Percentiles rank a stretch among this genome's conserved stretches.
phyloP scores from a whole-genome alignment of 345 rosid genomes.

The Gossypium mustelinum region DNA sequence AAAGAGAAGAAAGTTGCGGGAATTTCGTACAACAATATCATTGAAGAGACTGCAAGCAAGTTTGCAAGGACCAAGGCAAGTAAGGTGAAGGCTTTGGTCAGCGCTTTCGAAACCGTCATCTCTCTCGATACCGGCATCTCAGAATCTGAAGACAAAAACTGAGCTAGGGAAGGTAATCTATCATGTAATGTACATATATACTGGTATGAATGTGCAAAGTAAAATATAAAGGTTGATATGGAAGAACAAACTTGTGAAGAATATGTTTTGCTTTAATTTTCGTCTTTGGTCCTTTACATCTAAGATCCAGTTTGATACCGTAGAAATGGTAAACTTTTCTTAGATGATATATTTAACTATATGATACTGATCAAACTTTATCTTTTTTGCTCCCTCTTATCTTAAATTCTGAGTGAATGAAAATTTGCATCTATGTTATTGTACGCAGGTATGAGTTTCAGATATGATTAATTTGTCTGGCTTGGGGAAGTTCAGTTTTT shows the following conservation, averaged over 20 bases:
- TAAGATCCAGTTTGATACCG: not conserved
- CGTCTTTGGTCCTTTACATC: not conserved
- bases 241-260: not conserved
- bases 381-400: not conserved
- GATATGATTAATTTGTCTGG: not conserved
- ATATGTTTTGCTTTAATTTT: not conserved
- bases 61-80: slow-evolving; percentile 54
- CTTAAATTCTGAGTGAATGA: not conserved
- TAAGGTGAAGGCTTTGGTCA: slow-evolving; percentile 86
- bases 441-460: not conserved
- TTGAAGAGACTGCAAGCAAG: slow-evolving; percentile 71
- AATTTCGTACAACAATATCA: slow-evolving; percentile 61
- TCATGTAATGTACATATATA: not conserved
- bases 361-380: not conserved
- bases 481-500: no score
- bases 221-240: not conserved
- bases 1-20: slow-evolving; percentile 39
- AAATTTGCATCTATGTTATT: not conserved
- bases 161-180: not conserved
- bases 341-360: not conserved
- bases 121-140: slow-evolving; percentile 52
- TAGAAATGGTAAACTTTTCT: not conserved
- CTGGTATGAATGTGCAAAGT: not conserved
- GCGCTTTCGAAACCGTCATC: slow-evolving; percentile 83
- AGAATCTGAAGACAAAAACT: slow-evolving; percentile 22